Conservation (phyloP, 805 yeast species). For the Huiozyma naganishii region DNA sequence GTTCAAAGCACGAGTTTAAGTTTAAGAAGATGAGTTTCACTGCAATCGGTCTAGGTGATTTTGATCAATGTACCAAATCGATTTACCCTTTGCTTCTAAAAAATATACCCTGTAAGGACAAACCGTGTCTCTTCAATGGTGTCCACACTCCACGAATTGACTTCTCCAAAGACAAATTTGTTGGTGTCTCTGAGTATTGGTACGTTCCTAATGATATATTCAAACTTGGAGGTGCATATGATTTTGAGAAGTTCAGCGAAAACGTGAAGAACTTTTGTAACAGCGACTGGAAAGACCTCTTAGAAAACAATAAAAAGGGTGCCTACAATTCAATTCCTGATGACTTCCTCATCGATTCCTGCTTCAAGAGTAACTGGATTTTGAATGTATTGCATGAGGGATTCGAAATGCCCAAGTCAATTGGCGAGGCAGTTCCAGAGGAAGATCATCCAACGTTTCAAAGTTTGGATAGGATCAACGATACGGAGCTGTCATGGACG, state of each 20-base stretch:
- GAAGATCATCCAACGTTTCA: constrained; percentile 52
- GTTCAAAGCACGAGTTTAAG: constrained; percentile 39
- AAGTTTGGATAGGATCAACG: constrained; percentile 70
- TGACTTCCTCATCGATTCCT: constrained; percentile 57
- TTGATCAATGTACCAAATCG: constrained; percentile 57
- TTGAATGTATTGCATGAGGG: constrained; percentile 85
- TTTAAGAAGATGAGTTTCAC: constrained; percentile 36
- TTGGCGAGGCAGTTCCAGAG: not conserved
- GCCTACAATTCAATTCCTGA: constrained; percentile 46
- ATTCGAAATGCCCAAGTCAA: constrained; percentile 58
- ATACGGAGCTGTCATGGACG: constrained; percentile 90
- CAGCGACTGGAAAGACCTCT: constrained; percentile 55
- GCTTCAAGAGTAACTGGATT: constrained; percentile 95
- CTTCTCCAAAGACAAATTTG: constrained; percentile 67
- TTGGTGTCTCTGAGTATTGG: constrained; percentile 96
- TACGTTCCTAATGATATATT: constrained; percentile 90
- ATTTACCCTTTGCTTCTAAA: constrained; percentile 71
- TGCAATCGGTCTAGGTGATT: constrained; percentile 68
- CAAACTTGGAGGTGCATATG: constrained; percentile 80
- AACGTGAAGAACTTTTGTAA: constrained; percentile 66
- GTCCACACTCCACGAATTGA: constrained; percentile 87
- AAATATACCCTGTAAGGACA: constrained; percentile 71
- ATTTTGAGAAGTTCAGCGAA: constrained; percentile 55
- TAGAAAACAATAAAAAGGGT: constrained; percentile 40
- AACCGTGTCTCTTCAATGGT: constrained; percentile 90